Evolutionary conservation across 2,329 filamentous ascomycete species (phyloP).

Genomic region (Apiospora saccharicola): DNA sequence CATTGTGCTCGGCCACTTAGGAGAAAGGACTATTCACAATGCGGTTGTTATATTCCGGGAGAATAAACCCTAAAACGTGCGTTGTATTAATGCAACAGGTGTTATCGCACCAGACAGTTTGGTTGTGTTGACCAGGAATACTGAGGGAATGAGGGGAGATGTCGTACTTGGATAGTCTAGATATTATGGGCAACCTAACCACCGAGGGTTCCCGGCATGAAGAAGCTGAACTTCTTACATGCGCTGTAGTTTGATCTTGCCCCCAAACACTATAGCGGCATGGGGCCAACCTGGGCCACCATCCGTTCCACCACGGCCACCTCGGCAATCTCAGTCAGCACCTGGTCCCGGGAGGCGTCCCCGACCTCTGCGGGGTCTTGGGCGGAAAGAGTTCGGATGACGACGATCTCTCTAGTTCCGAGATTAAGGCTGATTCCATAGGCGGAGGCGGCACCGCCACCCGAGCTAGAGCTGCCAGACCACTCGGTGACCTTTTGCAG

Average conservation of each 20-base stretch:
- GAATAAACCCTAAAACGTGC: no score
- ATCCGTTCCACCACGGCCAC: neutral
- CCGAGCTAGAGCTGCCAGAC: neutral
- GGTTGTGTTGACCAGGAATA: neutral
- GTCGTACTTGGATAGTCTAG: neutral
- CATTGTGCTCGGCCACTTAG: neutral
- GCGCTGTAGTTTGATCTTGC: neutral
- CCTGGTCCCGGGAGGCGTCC: neutral
- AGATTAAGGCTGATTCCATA: neutral
- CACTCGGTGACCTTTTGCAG: neutral
- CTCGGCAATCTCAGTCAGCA: neutral
- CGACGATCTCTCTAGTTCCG: neutral
- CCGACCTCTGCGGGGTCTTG: neutral
- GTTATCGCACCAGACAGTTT: neutral
- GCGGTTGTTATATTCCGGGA: neutral
- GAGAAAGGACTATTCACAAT: neutral
- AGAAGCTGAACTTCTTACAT: neutral
- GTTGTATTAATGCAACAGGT: no score
- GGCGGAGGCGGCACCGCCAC: neutral
- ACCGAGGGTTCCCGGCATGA: neutral
- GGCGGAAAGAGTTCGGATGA: neutral
- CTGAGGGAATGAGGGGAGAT: neutral
- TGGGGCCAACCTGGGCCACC: neutral
- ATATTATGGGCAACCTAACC: neutral
- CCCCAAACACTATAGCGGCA: neutral